Evolutionary conservation across 192 early-diverging fungal species (phyloP), one percentile per base, ranked within the genome.

Genomic region (Gigaspora rosea): DNA sequence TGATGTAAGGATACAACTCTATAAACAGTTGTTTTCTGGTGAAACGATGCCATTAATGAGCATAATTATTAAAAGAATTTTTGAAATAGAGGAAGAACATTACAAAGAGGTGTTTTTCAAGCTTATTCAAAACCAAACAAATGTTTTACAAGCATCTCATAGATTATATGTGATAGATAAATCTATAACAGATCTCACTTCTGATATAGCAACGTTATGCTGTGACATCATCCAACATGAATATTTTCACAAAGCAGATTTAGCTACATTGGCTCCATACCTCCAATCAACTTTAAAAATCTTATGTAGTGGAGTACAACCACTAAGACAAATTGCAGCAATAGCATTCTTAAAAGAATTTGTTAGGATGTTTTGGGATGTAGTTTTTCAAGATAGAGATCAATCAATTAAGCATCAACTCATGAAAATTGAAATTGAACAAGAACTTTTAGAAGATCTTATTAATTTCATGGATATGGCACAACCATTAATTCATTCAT

Each of bases 211-310:
- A 33, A 46, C 73, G 32, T 57, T 79, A 58, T 75, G 72, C 27
- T 75, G 57, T 20, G 78, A 79, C 64, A 59, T 79, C 27, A 75
- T 79, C 12, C 73, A 73, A 32, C 52, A 74, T 58, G 12, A n/a
- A 65, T 74, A n/a, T 56, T 73, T 79, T 32, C 0, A 41, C 2
- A 8, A 36, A 65, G 35, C 35, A 33, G n/a, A 57, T 33, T 12
- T 79, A 4, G 9, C 20, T 18, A 4, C 49, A 20, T 68, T 79
- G 15, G 41, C 41, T 6, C 41, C 41, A 41, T 41, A 41, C 41
- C 41, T 41, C 7, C 41, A 41, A 2, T 41, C 41, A 41, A 2
- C 41, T 41, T 41, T 41, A 41, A 7, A 41, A 41, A 7, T 41
- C 3, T 6, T 41, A 41, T 41, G 41, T 41, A 41, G 7, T 2